Evolutionary conservation across 2,329 filamentous ascomycete genomes (phyloP).

Genomic region (Trichoderma brevicompactum): DNA sequence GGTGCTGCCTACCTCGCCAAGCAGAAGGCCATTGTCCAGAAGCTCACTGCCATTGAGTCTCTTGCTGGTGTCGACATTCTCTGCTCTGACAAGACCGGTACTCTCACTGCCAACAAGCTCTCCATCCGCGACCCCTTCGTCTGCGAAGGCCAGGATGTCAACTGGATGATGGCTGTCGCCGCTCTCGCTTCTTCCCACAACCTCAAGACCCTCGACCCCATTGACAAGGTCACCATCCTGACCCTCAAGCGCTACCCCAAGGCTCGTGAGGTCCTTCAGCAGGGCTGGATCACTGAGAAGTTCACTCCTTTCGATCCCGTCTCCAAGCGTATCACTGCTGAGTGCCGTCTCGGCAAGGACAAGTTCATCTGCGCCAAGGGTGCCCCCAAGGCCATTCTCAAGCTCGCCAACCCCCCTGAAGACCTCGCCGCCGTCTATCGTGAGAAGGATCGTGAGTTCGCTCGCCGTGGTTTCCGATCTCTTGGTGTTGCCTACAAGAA

Average conservation of each 20-base stretch:
- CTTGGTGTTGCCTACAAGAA: constrained; percentile 92
- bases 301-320: constrained; percentile 92
- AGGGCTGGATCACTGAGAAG: constrained; percentile 76
- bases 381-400: constrained; percentile 83
- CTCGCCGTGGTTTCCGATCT: constrained; percentile 90
- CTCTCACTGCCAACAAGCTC: constrained; percentile 91
- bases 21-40: constrained; percentile 92
- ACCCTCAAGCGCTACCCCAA: constrained; percentile 79
- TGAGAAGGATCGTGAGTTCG: constrained; percentile 90
- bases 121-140: constrained; percentile 84
- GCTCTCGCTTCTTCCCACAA: constrained; percentile 89
- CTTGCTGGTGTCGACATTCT: constrained; percentile 91
- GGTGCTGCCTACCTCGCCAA: constrained; percentile 89
- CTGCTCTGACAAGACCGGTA: constrained; percentile 93
- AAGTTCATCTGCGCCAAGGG: constrained; percentile 89
- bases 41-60: constrained; percentile 89
- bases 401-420: constrained; percentile 80
- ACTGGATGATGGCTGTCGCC: constrained; percentile 91
- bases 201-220: constrained; percentile 94
- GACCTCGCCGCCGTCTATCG: constrained; percentile 83
- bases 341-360: constrained; percentile 82
- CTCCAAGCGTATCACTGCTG: constrained; percentile 86
- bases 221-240: constrained; percentile 94
- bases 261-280: constrained; percentile 77
- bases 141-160: constrained; percentile 77